Conservation (phyloP, 2,329 filamentous ascomycete genomes). For the Fusarium virguliforme region DNA sequence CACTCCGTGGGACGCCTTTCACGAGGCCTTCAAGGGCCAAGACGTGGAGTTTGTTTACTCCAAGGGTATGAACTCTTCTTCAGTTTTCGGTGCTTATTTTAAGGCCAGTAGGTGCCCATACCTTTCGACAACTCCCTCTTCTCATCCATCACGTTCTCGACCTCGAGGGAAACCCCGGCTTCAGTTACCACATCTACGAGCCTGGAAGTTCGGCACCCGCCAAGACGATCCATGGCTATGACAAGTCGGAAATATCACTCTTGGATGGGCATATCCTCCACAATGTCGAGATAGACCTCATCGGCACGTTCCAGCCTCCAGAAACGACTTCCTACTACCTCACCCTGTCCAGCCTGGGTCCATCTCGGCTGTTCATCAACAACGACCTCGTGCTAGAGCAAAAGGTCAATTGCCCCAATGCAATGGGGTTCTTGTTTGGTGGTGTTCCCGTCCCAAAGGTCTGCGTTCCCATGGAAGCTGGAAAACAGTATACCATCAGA, state of each 20-base stretch:
- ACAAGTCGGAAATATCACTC: constrained; percentile 48
- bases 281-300: constrained; percentile 51
- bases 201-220: constrained; percentile 47
- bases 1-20: constrained; percentile 55
- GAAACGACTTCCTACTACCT: constrained; percentile 54
- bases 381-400: constrained; percentile 54
- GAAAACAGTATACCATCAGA: constrained; percentile 53
- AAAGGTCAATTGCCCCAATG: constrained; percentile 51
- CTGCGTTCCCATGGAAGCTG: constrained; percentile 50
- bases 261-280: constrained; percentile 43
- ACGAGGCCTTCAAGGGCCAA: constrained; percentile 45
- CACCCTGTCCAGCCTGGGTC: constrained; percentile 53
- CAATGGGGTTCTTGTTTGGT: constrained; percentile 57
- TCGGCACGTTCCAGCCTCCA: constrained; percentile 53
- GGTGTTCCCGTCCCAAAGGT: constrained; percentile 52
- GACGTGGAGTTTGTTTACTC: constrained; percentile 52
- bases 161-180: constrained; percentile 54
- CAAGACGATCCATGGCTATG: constrained; percentile 45
- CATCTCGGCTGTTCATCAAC: constrained; percentile 53
- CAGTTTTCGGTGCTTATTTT: not conserved
- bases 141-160: constrained; percentile 51
- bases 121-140: constrained; percentile 46
- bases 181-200: constrained; percentile 53
- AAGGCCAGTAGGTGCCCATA: constrained; percentile 46
- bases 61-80: constrained; percentile 35